These are phyloP conservation scores for Plasmodium berghei DNA, from an alignment of 169 alveolate genomes.

Conservation along the genomic window DNA sequence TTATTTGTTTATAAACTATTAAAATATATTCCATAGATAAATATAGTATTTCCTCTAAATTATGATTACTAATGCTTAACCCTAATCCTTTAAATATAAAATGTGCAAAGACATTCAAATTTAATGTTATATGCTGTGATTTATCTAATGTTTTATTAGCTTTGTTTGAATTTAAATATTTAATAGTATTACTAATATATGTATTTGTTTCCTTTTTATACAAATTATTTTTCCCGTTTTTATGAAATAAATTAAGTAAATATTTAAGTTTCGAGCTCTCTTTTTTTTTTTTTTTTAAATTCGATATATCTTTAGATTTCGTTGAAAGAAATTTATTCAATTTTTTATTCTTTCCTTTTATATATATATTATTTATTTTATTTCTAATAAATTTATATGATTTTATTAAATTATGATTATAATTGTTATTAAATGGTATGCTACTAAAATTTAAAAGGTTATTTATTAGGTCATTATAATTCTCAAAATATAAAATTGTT, in stretches of 20 bases:
- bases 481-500: slow-evolving; percentile 63
- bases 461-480: slow-evolving; percentile 51
- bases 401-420: slow-evolving; percentile 24
- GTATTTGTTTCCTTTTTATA: slow-evolving; percentile 9
- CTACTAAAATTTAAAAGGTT: slow-evolving; percentile 40
- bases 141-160: slow-evolving; percentile 34
- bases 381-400: slow-evolving; percentile 22
- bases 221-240: slow-evolving; percentile 6
- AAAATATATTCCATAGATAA: slow-evolving; percentile 67
- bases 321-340: neutral
- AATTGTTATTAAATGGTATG: slow-evolving; percentile 20
- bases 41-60: slow-evolving; percentile 73
- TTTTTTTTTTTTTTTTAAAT: neutral
- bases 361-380: slow-evolving; percentile 8
- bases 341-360: slow-evolving; percentile 5
- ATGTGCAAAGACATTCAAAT: slow-evolving; percentile 62
- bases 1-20: slow-evolving; percentile 58
- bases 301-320: neutral
- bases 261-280: slow-evolving; percentile 10
- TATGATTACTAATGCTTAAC: slow-evolving; percentile 64
- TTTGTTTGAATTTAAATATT: slow-evolving; percentile 36
- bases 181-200: slow-evolving; percentile 18
- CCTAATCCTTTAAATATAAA: slow-evolving; percentile 76
- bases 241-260: slow-evolving; percentile 49
- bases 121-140: slow-evolving; percentile 11